Base-by-base conservation (phyloP, 1,139 yeast species). In the Protomyces arabidopsidicola region DNA sequence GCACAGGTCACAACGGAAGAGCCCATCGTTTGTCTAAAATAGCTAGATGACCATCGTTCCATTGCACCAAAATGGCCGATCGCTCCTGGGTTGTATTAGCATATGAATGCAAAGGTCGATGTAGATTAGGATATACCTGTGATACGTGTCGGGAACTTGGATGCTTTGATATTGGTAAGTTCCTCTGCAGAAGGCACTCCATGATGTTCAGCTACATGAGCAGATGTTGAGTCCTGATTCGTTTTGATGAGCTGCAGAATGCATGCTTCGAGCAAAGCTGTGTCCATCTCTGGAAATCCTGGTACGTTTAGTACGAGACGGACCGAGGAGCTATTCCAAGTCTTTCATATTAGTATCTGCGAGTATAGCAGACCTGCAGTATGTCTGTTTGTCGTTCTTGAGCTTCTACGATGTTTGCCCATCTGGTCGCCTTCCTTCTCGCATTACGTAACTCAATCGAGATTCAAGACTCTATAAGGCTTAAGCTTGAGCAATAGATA, bases 1-100 rank as follows among this genome's bases (percentile, higher is more conserved):
- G 79, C 78, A 0, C 76, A 74, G 8, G 69, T 67, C 39, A 74
- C 68, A 14, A 34, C 52, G 12, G 65, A 56, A 14, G 60, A 55
- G 18, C 63, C 67, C 59, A 73, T 64, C 42, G 58, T 64, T 2
- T 65, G 52, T 10, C 65, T 51, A 35, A 72, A 64, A 63, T 68
- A 67, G 20, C 54, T 48, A 27, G 61, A 39, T 52, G 65, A 48
- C 70, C 68, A 67, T 48, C 18, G 39, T 8, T 16, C 6, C 14
- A 36, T 50, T 6, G 62, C 62, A 10, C 35, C 52, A 36, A 45
- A 58, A 45, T 58, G 56, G 3, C n/a, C 36, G 10, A 52, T 39
- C 42, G 62, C 62, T n/a, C 53, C 52, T n/a, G 24, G 14, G 52
- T 36, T 10, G 24, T 39, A 16, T 42, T 10, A 42, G 48, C 48